phyloP scores from a whole-genome alignment of 352 stramenopile genomes.

The Phytophthora colocasiae region DNA sequence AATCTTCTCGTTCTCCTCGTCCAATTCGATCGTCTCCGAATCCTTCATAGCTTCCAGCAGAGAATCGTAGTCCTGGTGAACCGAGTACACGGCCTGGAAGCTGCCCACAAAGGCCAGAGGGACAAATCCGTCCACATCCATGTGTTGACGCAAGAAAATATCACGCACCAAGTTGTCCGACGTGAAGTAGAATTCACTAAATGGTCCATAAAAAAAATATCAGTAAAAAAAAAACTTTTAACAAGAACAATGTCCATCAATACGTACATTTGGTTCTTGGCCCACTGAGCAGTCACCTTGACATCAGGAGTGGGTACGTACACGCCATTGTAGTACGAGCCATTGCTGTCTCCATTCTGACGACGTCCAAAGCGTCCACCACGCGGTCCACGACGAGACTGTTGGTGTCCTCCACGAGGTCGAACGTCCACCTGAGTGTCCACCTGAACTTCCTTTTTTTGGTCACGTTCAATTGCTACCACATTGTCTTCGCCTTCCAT shows the following conservation, averaged over 20 bases:
- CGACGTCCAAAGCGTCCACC: slow-evolving; percentile 49
- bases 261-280: slow-evolving; percentile 86
- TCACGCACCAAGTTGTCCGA: slow-evolving; percentile 86
- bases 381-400: slow-evolving; percentile 39
- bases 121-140: slow-evolving; percentile 90
- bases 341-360: slow-evolving; percentile 59
- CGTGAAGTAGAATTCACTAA: slow-evolving; percentile 89
- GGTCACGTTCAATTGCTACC: slow-evolving; percentile 4
- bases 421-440: slow-evolving; percentile 9
- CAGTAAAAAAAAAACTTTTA: background rate
- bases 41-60: slow-evolving; percentile 76
- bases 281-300: slow-evolving; percentile 79
- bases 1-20: slow-evolving; percentile 92
- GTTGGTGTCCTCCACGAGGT: slow-evolving; percentile 17
- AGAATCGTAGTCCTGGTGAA: slow-evolving; percentile 87
- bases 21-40: slow-evolving; percentile 76
- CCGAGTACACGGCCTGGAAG: slow-evolving; percentile 88
- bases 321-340: slow-evolving; percentile 78
- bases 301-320: slow-evolving; percentile 80
- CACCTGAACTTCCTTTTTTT: background rate
- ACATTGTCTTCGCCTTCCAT: slow-evolving; percentile 47
- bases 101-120: slow-evolving; percentile 90
- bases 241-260: background rate
- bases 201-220: slow-evolving; percentile 5
- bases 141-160: slow-evolving; percentile 87